Conservation (phyloP, 805 yeast species). For the Helenozyma rhizophorensis region DNA sequence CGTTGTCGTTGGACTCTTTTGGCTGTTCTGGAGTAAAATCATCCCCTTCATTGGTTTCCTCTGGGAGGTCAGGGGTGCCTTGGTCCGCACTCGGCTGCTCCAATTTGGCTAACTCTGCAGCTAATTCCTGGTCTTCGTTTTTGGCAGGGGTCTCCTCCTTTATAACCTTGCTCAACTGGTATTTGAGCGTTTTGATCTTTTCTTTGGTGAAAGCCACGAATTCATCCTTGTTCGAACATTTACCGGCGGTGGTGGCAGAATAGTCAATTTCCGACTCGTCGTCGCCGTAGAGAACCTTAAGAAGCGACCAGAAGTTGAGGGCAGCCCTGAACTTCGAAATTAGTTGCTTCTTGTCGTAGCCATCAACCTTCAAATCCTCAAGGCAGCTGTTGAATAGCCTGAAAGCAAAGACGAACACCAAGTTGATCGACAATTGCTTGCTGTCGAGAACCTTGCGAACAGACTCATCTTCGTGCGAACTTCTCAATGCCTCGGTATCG, state of each 20-base stretch:
- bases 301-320: conserved; percentile 47
- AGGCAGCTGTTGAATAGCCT: conserved; percentile 44
- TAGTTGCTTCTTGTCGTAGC: conserved; percentile 39
- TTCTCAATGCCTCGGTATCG: conserved; percentile 59
- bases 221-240: conserved; percentile 58
- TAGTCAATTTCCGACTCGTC: conserved; percentile 24
- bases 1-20: too few species aligned
- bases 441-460: conserved; percentile 51
- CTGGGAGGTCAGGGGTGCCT: too few species aligned
- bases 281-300: conserved; percentile 31
- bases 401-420: conserved; percentile 44
- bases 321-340: conserved; percentile 52
- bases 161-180: conserved; percentile 33
- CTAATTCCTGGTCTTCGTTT: conserved; percentile 26
- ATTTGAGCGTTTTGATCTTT: conserved; percentile 47
- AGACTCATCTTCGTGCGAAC: conserved; percentile 34
- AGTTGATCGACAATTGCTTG: conserved; percentile 42
- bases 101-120: conserved; percentile 17
- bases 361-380: conserved; percentile 43
- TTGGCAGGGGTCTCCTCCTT: conserved; percentile 31
- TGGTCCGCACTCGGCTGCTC: neutral
- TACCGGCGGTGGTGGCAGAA: conserved; percentile 54
- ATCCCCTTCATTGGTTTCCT: too few species aligned
- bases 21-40: neutral
- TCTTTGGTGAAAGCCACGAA: conserved; percentile 45